Conservation (phyloP, 164 flowering plant species). For the Paratinospora sagittata region DNA sequence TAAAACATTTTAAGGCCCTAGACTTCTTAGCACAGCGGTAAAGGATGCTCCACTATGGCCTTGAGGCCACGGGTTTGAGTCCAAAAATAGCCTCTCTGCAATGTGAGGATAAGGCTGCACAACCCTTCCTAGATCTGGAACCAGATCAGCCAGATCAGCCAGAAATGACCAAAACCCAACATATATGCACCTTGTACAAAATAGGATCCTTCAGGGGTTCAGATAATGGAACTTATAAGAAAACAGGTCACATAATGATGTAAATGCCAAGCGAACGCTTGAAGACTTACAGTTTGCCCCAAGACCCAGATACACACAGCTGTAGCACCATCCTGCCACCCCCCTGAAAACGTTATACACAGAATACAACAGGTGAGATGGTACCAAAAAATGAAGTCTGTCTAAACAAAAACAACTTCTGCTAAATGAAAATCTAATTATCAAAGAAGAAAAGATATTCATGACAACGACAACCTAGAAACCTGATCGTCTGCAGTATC, state of each 20-base stretch:
- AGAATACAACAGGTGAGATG: not conserved
- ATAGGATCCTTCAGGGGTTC: not conserved
- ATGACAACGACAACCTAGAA: no score
- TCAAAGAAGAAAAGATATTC: no score
- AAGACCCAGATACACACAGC: slow-evolving; percentile 87
- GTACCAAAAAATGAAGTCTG: slow-evolving; percentile 4
- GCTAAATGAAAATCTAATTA: not conserved
- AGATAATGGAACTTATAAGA: no score
- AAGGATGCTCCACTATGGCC: no score
- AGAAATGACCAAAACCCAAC: not conserved
- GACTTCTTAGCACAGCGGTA: no score
- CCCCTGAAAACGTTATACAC: slow-evolving; percentile 58
- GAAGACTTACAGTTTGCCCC: slow-evolving; percentile 63
- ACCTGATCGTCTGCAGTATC: no score
- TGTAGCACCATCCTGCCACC: slow-evolving; percentile 92
- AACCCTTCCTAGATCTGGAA: no score
- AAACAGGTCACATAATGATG: no score
- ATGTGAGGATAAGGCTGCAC: no score
- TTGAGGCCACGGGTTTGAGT: no score
- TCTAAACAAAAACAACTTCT: not conserved
- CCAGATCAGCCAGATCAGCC: not conserved
- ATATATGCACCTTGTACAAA: not conserved
- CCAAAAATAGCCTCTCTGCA: no score
- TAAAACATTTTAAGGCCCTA: no score
- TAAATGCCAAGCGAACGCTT: not conserved